A percentile compares a stretch with the other conserved stretches of the same genome.
phyloP scores from a whole-genome alignment of 208 protist genomes.

The Vickermania spadyakhi region DNA sequence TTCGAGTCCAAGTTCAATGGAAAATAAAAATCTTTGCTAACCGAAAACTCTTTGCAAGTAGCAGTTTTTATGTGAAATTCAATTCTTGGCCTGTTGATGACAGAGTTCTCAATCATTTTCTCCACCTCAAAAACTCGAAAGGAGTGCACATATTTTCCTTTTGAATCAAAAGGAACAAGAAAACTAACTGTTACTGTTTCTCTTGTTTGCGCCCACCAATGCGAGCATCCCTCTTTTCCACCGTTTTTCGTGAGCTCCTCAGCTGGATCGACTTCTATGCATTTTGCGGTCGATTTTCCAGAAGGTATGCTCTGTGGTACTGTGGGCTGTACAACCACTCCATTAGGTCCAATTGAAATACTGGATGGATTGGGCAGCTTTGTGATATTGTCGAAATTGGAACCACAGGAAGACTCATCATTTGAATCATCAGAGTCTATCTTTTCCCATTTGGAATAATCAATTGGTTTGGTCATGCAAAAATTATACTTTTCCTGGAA shows the following conservation, averaged over 20 bases:
- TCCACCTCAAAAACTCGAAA: constrained; percentile 21
- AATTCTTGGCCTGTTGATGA: not conserved
- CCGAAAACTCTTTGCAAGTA: not conserved
- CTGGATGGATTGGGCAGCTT: constrained; percentile 49
- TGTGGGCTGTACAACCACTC: constrained; percentile 37
- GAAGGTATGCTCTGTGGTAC: too few relatives aligned
- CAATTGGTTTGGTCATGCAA: constrained; percentile 25
- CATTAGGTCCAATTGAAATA: constrained; percentile 48
- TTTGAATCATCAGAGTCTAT: constrained; percentile 16
- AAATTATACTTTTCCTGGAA: constrained; percentile 3
- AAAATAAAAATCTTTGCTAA: constrained; percentile 32
- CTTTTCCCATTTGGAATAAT: constrained; percentile 83
- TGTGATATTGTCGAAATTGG: constrained; percentile 40
- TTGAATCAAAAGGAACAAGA: constrained; percentile 37
- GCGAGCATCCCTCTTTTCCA: constrained; percentile 34
- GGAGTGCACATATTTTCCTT: constrained; percentile 22
- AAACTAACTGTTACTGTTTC: constrained; percentile 59
- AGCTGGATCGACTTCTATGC: too few relatives aligned
- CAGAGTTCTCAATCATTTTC: not conserved
- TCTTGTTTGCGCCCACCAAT: constrained; percentile 64
- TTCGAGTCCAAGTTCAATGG: constrained; percentile 51
- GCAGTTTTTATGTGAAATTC: constrained; percentile 1
- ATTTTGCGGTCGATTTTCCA: too few relatives aligned
- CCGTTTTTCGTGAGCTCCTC: constrained; percentile 58
- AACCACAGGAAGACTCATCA: not conserved